Base-by-base conservation (phyloP, 306 rosid species). In the Hippophae gyantsensis region DNA sequence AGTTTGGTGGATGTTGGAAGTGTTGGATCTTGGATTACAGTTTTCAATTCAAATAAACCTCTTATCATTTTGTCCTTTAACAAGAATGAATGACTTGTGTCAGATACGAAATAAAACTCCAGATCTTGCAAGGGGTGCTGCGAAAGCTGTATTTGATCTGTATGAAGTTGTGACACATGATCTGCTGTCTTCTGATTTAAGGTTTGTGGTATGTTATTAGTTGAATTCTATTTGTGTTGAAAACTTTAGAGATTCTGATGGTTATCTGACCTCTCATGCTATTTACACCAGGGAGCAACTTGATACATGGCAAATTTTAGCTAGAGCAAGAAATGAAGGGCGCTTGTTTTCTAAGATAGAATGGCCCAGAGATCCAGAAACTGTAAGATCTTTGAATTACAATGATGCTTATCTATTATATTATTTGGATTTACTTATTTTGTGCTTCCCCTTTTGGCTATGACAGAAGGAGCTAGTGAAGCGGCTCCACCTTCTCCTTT, bases 401-500 rank as follows among this genome's bases (percentile, higher is more conserved):
- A 43, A 23, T 13, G 10, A 32, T 11, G 1, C 10, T 42, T 9
- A 7, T 25, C 41, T n/a, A 48, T 1, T 64, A 25, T 4, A 3
- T 6, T 9, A 18, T 32, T 53, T 58, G 52, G 74, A 65, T 49
- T 41, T 8, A 51, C 53, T 51, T 43, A 42, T 49, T 45, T 13
- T 12, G 55, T 57, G 27, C 14, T 61, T 27, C 48, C 18, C 23
- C 62, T 26, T 58, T 61, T 51, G 58, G 57, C 70, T 63, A 23
- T 63, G 67, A 71, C 71, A 92, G 98, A 83, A 76, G 69, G 96
- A 92, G 76, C 88, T 83, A 50, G 86, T 83, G 65, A 92, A 85
- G 87, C 83, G 98, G 70, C 68, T 92, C 76, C 95, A 92, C 71
- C 95, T 92, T 67, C 96, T 92, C 54, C 96, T 92, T 46, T 85